A percentile compares a stretch with the other conserved stretches of the same genome.
Evolutionary conservation across 2,329 filamentous ascomycete species (phyloP).

Genomic region (Periconia sp.): DNA sequence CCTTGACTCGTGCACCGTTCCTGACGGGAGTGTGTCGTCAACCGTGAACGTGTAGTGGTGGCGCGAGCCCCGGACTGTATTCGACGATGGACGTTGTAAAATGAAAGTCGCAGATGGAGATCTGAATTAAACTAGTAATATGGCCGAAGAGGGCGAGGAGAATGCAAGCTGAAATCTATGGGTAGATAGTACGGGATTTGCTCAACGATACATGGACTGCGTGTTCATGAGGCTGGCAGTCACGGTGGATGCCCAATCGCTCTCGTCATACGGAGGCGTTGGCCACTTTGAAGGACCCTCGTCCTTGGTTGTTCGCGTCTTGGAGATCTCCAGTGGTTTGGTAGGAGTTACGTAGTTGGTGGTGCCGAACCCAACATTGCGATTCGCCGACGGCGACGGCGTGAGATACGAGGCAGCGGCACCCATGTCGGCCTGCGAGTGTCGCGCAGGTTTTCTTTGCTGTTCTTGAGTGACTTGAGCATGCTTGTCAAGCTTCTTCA

Average conservation of each 20-base stretch:
- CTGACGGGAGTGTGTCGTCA: slow-evolving; percentile 46
- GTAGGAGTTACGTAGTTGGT: slow-evolving; percentile 67
- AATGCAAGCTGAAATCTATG: slow-evolving; percentile 28
- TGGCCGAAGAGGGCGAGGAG: slow-evolving; percentile 30
- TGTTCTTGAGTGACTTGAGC: slow-evolving; percentile 34
- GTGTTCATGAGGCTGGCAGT: slow-evolving; percentile 69
- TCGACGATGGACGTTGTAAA: slow-evolving; percentile 31
- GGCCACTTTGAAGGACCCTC: slow-evolving; percentile 77
- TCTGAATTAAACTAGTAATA: slow-evolving; percentile 40
- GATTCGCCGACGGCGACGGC: slow-evolving; percentile 81
- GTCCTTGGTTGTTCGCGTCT: slow-evolving; percentile 48
- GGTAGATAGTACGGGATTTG: slow-evolving; percentile 11
- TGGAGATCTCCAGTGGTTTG: slow-evolving; percentile 72
- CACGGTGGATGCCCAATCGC: slow-evolving; percentile 86
- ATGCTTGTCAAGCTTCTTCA: slow-evolving; percentile 69
- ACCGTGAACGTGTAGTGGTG: slow-evolving; percentile 29
- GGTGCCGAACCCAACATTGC: slow-evolving; percentile 74
- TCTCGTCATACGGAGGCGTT: slow-evolving; percentile 92
- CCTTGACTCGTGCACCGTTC: slow-evolving; percentile 42
- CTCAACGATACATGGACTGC: slow-evolving; percentile 45
- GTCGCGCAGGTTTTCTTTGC: slow-evolving; percentile 53
- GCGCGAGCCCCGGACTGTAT: slow-evolving; percentile 32
- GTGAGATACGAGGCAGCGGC: slow-evolving; percentile 69
- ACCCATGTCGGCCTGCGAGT: slow-evolving; percentile 67
- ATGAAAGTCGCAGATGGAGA: slow-evolving; percentile 29